A percentile compares a stretch with the other conserved stretches of the same genome.
phyloP scores from a whole-genome alignment of 2,329 filamentous ascomycete genomes.

The Talaromyces sp. region DNA sequence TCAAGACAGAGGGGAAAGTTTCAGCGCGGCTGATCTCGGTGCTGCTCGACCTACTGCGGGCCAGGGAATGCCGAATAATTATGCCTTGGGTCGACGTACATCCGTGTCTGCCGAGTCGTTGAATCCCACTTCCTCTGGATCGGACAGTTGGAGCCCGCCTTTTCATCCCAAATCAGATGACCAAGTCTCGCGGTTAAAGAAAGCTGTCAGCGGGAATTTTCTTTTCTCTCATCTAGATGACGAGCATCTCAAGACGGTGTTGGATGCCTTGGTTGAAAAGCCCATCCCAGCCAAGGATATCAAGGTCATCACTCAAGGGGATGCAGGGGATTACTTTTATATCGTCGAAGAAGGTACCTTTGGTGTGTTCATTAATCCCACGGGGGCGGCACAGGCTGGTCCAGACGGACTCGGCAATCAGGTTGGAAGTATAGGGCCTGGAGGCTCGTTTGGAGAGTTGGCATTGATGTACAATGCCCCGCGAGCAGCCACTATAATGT shows the following conservation, averaged over 20 bases:
- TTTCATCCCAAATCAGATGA: conserved; percentile 77
- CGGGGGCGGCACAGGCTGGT: conserved; percentile 73
- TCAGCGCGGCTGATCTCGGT: conserved; percentile 21
- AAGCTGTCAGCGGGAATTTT: conserved; percentile 83
- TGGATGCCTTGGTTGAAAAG: conserved; percentile 90
- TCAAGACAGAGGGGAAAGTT: conserved; percentile 23
- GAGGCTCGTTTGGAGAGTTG: conserved; percentile 92
- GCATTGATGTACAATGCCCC: conserved; percentile 99
- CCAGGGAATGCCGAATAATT: conserved; percentile 70
- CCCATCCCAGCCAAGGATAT: conserved; percentile 86
- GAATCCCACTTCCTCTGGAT: conserved; percentile 76
- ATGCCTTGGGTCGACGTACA: conserved; percentile 87
- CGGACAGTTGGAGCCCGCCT: conserved; percentile 88
- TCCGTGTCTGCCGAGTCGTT: conserved; percentile 96
- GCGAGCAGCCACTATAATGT: conserved; percentile 88
- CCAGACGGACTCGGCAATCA: conserved; percentile 76
- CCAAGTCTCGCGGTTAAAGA: conserved; percentile 73
- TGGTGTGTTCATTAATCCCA: conserved; percentile 81
- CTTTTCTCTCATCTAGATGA: conserved; percentile 93
- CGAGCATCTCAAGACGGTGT: conserved; percentile 80
- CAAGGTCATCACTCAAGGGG: conserved; percentile 91
- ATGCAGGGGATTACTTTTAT: conserved; percentile 96
- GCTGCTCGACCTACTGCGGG: conserved; percentile 27
- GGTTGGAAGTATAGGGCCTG: conserved; percentile 76
- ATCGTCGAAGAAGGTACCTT: conserved; percentile 89